phyloP scores from a whole-genome alignment of 306 rosid species.

The Inga oerstediana region DNA sequence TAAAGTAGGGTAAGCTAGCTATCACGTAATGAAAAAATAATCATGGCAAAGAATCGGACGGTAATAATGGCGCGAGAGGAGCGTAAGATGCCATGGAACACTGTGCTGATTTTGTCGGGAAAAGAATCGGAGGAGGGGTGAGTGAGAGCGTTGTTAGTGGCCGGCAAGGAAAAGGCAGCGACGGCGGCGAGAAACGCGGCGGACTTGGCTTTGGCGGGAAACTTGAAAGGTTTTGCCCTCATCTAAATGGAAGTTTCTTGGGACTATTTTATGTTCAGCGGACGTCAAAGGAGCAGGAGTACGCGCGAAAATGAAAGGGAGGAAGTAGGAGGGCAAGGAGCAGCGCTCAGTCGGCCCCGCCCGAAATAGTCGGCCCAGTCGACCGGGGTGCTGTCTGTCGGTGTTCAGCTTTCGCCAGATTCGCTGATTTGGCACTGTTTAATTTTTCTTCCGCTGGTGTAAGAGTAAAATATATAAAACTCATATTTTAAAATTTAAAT shows the following conservation, averaged over 20 bases:
- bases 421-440: too few relatives aligned
- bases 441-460: too few relatives aligned
- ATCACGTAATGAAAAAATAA: not conserved
- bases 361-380: too few relatives aligned
- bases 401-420: too few relatives aligned
- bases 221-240: conserved; percentile 37
- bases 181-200: conserved; percentile 40
- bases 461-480: too few relatives aligned
- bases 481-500: too few relatives aligned
- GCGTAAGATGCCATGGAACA: conserved; percentile 64
- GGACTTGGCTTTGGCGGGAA: conserved; percentile 56
- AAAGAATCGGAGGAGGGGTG: conserved; percentile 13
- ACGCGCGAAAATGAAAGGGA: not conserved
- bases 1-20: not conserved
- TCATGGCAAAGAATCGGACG: conserved; percentile 27
- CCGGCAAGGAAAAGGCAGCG: conserved; percentile 28
- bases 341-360: not conserved
- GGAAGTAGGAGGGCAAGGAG: not conserved
- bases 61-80: conserved; percentile 74
- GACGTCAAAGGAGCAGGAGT: not conserved
- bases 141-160: conserved; percentile 33
- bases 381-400: too few relatives aligned
- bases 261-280: not conserved
- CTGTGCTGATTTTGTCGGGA: conserved; percentile 35
- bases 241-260: conserved; percentile 21